These are phyloP conservation scores for Phytomonas francai DNA, from an alignment of 208 protist genomes.

Conservation along the genomic window DNA sequence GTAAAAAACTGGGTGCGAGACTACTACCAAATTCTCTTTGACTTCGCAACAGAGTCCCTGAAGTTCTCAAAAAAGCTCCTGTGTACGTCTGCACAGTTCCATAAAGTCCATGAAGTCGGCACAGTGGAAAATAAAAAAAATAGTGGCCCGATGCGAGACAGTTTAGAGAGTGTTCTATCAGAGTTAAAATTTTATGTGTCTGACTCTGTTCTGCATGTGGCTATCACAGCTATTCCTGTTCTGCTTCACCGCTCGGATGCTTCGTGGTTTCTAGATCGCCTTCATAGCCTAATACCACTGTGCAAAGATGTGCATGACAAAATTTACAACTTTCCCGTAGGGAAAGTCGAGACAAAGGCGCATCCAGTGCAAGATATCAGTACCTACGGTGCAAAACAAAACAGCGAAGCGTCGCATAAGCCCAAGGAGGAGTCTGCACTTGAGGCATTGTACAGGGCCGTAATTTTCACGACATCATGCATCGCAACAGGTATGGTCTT, in stretches of 20 bases:
- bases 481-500: not conserved
- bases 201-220: constrained; percentile 32
- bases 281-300: constrained; percentile 30
- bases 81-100: not conserved
- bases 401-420: not conserved
- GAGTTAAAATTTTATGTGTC: not conserved
- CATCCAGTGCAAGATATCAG: not conserved
- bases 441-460: not conserved
- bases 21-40: not conserved
- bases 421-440: not conserved
- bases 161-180: not conserved
- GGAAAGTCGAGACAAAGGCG: not conserved
- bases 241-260: constrained; percentile 45
- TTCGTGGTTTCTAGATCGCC: constrained; percentile 47
- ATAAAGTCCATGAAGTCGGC: not conserved
- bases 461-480: not conserved
- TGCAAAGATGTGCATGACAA: constrained; percentile 7
- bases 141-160: not conserved
- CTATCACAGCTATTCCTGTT: constrained; percentile 63
- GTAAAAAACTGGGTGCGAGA: not conserved
- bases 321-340: not conserved
- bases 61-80: not conserved
- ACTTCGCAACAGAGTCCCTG: not conserved
- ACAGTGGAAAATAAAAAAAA: not conserved
- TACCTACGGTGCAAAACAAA: not conserved